Percentiles rank a stretch among this genome's conserved stretches.
Conservation (phyloP, 441 rosid genomes). For the Gossypium trilobum region DNA sequence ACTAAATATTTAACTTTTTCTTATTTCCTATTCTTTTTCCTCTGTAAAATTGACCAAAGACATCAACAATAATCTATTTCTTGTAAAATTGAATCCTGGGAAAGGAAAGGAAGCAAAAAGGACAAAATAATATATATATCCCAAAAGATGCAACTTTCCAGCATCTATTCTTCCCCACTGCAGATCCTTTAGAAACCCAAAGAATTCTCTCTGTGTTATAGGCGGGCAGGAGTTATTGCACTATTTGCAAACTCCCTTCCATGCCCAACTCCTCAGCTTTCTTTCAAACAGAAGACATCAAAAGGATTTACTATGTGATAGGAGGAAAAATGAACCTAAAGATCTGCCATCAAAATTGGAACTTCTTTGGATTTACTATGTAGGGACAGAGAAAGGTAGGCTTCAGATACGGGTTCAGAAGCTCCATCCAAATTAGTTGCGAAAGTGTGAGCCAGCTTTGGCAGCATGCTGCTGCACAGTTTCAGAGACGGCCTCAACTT, state of each 20-base stretch:
- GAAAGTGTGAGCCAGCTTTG: constrained; percentile 38
- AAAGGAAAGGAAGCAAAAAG: neutral
- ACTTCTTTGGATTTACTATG: constrained; percentile 19
- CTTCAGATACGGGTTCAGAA: constrained; percentile 28
- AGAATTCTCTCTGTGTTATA: constrained; percentile 16
- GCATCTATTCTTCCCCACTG: constrained; percentile 6
- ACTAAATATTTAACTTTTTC: neutral
- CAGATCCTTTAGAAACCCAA: constrained; percentile 9
- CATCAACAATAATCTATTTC: constrained; percentile 27
- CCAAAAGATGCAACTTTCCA: neutral
- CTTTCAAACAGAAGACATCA: constrained; percentile 20
- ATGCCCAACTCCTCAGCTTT: constrained; percentile 25
- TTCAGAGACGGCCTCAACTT: constrained; percentile 35
- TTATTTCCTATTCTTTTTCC: neutral
- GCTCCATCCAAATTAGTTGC: constrained; percentile 28
- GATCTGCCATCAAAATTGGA: constrained; percentile 39
- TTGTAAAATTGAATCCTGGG: constrained; percentile 34
- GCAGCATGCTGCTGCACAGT: constrained; percentile 30
- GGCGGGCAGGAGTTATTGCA: constrained; percentile 39
- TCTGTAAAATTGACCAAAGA: constrained; percentile 37
- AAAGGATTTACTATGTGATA: constrained; percentile 1
- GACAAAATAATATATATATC: neutral
- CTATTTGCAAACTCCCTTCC: constrained; percentile 33
- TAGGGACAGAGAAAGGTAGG: constrained; percentile 24
- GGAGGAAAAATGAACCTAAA: constrained; percentile 28